These are phyloP conservation scores for Penicillium verrucosum DNA, from an alignment of 2,329 filamentous ascomycete genomes.

Conservation along the genomic window DNA sequence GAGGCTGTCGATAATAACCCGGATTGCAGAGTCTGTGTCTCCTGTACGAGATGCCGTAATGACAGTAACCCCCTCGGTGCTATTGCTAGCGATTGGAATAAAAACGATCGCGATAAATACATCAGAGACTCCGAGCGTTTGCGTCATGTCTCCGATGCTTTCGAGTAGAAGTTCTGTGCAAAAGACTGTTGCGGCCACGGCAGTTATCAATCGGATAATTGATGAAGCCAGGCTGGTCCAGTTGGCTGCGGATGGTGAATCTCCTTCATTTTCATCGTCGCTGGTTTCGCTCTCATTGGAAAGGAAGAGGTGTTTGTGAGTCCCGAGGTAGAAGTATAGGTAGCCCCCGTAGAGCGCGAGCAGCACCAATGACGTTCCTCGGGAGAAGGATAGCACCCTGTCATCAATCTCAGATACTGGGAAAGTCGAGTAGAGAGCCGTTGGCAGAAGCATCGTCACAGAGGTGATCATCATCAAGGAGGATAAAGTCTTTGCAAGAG, in stretches of 20 bases:
- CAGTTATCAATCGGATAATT: conserved; percentile 5
- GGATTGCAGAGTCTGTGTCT: conserved; percentile 60
- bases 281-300: conserved; percentile 19
- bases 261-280: background rate
- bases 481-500: conserved; percentile 39
- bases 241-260: background rate
- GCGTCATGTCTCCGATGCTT: conserved; percentile 64
- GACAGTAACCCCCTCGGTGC: conserved; percentile 70
- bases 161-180: conserved; percentile 69
- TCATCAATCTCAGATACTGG: conserved; percentile 33
- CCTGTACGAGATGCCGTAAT: conserved; percentile 68
- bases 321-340: conserved; percentile 67
- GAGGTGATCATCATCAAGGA: conserved; percentile 67
- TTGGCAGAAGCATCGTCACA: conserved; percentile 68
- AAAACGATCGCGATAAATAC: conserved; percentile 71
- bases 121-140: conserved; percentile 62
- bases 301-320: conserved; percentile 66
- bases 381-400: conserved; percentile 65
- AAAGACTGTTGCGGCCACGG: conserved; percentile 61
- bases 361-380: conserved; percentile 67
- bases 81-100: conserved; percentile 70
- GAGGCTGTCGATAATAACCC: conserved; percentile 70
- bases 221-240: background rate
- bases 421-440: conserved; percentile 63
- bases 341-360: conserved; percentile 67